phyloP scores from a whole-genome alignment of 192 early-diverging fungal species.

The Chytriomyces sp. region DNA sequence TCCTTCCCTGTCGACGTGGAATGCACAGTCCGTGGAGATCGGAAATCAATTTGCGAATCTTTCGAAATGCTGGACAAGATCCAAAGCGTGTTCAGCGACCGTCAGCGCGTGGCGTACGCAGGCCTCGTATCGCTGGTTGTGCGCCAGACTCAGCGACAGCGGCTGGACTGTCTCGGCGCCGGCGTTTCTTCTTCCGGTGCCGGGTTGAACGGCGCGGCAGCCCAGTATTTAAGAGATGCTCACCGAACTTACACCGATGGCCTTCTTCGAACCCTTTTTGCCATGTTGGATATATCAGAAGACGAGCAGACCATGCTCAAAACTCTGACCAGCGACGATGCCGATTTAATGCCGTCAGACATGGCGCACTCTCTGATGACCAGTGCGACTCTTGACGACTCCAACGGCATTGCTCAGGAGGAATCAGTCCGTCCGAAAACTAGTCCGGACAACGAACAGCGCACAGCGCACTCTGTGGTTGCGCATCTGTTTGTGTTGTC shows the following conservation, averaged over 20 bases:
- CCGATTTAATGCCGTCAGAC: conserved; percentile 44
- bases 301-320: conserved; percentile 55
- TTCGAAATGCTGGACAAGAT: neutral
- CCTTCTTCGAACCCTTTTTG: conserved; percentile 53
- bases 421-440: conserved; percentile 28
- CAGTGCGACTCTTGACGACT: conserved; percentile 26
- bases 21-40: no score
- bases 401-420: conserved; percentile 16
- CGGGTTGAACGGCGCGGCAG: no score
- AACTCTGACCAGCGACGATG: conserved; percentile 36
- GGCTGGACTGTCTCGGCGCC: neutral
- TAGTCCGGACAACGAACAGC: conserved; percentile 50
- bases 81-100: neutral
- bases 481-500: conserved; percentile 85
- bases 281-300: conserved; percentile 71
- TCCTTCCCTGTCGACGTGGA: no score
- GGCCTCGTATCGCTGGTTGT: conserved; percentile 1
- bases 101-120: conserved; percentile 15
- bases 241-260: conserved; percentile 16
- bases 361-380: conserved; percentile 42
- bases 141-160: neutral
- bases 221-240: conserved; percentile 31
- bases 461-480: conserved; percentile 68
- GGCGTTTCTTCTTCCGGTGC: neutral
- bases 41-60: no score